Evolutionary conservation across 2,329 filamentous ascomycete species (phyloP), one percentile per base, ranked within the genome.

Genomic region (Xylaria sp.): DNA sequence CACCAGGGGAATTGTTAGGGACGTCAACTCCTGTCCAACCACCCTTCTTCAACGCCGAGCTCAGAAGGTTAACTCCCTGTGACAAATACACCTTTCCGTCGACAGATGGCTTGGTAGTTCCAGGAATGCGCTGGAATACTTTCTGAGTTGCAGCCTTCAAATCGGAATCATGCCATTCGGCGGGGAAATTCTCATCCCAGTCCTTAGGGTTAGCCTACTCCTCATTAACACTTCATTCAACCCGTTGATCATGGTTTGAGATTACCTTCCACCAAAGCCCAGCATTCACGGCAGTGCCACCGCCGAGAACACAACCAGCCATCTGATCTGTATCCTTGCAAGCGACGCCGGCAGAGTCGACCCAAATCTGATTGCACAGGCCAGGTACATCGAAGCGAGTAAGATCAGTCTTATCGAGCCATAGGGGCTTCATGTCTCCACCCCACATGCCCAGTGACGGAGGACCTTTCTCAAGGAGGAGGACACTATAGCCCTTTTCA

Each of bases 371-470:
- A 77, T 92, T 92, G 78, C 89, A 91, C 67, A 92, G 85, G 65
- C 90, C 89, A 0, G 90, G 90, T 10, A 92, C 86, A 74, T 93
- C 91, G 74, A 92, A 92, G 58, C 90, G 88, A 3, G 90, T 92
- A 25, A 92, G 78, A 34, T 88, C 87, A 13, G 86, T 88, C 60
- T 85, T 86, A 45, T 85, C 80, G 23, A 90, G 84, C 76, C 76
- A 78, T 23, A 80, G 78, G 0, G 89, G 87, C 68, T 85, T 86
- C 82, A 90, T 84, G 61, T 80, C 85, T 25, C 90, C 89, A 45
- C 88, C 87, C 82, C 89, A 91, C 66, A 87, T 83, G 23, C 86
- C 89, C 1, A 90, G 86, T 2, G 89, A 91, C 58, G 85, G 82
- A 13, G 87, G 86, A 0, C 86, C 87, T 75, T 87, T 86, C 77